These are phyloP conservation scores for Penstemon davidsonii DNA, from an alignment of 257 asterid species.

Conservation along the genomic window DNA sequence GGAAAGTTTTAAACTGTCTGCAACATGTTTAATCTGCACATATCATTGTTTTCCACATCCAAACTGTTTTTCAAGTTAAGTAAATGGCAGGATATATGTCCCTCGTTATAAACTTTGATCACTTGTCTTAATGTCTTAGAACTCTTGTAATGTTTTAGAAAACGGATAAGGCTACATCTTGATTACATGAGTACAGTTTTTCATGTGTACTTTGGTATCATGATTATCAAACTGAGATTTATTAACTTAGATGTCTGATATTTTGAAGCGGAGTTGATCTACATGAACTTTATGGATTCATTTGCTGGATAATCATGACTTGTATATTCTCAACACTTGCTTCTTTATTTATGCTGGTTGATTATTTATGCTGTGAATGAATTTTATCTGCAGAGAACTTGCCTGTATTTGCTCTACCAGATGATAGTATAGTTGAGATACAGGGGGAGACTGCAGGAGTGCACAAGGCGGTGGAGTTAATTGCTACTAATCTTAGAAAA, in stretches of 20 bases:
- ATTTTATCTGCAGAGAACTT: constrained; percentile 59
- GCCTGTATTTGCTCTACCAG: constrained; percentile 77
- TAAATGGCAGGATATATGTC: not conserved
- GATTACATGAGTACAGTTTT: not conserved
- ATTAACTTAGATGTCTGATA: not conserved
- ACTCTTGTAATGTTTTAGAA: not conserved
- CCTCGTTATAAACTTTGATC: constrained; percentile 2
- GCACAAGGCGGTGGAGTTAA: constrained; percentile 78
- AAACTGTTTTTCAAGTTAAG: not conserved
- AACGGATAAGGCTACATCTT: not conserved
- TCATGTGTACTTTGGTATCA: not conserved
- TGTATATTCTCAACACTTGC: not conserved
- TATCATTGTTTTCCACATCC: constrained; percentile 10
- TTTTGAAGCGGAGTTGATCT: not conserved
- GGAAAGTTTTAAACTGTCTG: too few relatives aligned
- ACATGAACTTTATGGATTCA: constrained; percentile 1
- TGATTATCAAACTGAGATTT: not conserved
- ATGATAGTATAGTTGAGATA: constrained; percentile 90
- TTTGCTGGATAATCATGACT: not conserved
- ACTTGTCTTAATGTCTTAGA: constrained; percentile 2
- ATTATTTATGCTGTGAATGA: constrained; percentile 17
- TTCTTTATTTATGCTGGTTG: constrained; percentile 21
- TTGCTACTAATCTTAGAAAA: constrained; percentile 78
- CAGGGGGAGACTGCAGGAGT: constrained; percentile 78
- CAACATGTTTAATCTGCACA: not conserved